Evolutionary conservation across 2,329 filamentous ascomycete genomes (phyloP), one percentile per base, ranked within the genome.

Genomic region (Xylaria sp.): DNA sequence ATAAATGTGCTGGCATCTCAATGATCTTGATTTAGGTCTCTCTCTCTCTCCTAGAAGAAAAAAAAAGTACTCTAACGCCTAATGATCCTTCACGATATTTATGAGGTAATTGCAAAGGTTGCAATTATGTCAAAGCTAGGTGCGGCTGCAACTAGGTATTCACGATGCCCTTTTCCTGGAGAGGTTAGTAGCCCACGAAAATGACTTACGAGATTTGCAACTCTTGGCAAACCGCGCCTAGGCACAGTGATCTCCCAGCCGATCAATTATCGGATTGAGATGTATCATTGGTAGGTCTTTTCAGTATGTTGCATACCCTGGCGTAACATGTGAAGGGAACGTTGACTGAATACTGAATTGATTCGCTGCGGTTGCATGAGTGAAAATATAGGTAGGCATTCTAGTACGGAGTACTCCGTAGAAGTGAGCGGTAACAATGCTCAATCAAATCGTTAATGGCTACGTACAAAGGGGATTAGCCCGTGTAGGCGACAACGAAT

Each of bases 401-500:
- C 28, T 28, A 28, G 28, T 28, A 28, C 28, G 28, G 28, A 28
- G 28, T 20, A 37, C n/a, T 6, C 13, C 37, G 15, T 9, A 46
- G 2, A 9, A 28, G 39, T 10, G 37, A 46, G 37, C 15, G 39
- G 55, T 32, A 46, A 46, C 32, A 37, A 37, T 37, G 39, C 18
- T 15, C 39, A 58, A 12, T 44, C 39, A n/a, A 10, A 37, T 37
- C 10, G 34, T 37, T 37, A 10, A 37, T 37, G 34, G 34, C 34
- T 37, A 37, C 10, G 7, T 37, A 37, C 10, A 10, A 37, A 37
- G 34, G 34, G 34, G 34, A 37, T 10, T 37, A 37, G 10, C 34
- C 7, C 41, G 12, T 28, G 15, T 28, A 32, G 37, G 23, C 39
- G 59, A 60, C 46, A 4, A 57, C 63, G 65, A 72, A 70, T 70